Percentiles rank a stretch among this genome's conserved stretches.
These are phyloP conservation scores for Penicillium sp. DNA, from an alignment of 2,329 filamentous ascomycete species.

Conservation along the genomic window DNA sequence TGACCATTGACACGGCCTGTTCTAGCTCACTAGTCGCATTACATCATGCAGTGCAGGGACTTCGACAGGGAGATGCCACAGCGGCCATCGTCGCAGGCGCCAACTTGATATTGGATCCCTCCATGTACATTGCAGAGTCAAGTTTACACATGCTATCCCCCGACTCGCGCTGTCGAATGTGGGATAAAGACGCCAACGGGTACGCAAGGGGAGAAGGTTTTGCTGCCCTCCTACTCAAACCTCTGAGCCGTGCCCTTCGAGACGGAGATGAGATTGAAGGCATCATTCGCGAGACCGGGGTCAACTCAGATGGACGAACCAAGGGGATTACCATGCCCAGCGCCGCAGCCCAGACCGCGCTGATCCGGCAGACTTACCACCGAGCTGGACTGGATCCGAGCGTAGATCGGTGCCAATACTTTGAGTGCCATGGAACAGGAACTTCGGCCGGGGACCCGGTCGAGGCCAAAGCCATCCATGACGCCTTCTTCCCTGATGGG, in stretches of 20 bases:
- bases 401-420: background rate
- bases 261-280: background rate
- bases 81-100: background rate
- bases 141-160: conserved; percentile 36
- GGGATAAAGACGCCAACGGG: conserved; percentile 30
- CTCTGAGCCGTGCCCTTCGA: background rate
- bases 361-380: background rate
- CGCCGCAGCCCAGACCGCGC: background rate
- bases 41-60: background rate
- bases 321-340: background rate
- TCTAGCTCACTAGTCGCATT: background rate
- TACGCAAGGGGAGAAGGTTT: conserved; percentile 18
- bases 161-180: conserved; percentile 25
- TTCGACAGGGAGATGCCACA: background rate
- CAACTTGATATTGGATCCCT: background rate
- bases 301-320: conserved; percentile 1
- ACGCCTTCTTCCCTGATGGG: background rate
- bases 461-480: background rate
- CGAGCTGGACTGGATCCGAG: background rate
- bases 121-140: conserved; percentile 25
- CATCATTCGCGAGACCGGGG: background rate
- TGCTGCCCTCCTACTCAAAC: background rate
- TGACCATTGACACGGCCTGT: background rate
- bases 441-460: background rate
- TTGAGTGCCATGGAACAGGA: background rate